These are phyloP conservation scores for Periglandula ipomoeae DNA, from an alignment of 2,329 filamentous ascomycete species.

Conservation along the genomic window DNA sequence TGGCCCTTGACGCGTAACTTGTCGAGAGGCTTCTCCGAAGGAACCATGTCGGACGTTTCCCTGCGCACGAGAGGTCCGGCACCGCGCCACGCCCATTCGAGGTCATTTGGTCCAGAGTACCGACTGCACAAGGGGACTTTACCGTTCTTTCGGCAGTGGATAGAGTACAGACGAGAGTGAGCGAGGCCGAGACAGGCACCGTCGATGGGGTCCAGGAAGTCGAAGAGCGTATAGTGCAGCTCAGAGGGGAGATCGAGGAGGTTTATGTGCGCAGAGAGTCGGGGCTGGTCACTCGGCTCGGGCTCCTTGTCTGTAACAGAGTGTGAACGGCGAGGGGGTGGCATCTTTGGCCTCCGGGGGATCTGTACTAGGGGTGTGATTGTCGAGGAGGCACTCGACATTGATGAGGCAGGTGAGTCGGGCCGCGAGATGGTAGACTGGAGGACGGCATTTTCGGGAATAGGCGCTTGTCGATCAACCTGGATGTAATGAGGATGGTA, in stretches of 20 bases:
- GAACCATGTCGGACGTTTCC: background rate
- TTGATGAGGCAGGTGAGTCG: slow-evolving; percentile 4
- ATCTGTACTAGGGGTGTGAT: slow-evolving; percentile 15
- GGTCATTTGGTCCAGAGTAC: slow-evolving; percentile 50
- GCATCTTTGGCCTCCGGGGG: slow-evolving; percentile 26
- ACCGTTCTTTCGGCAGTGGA: slow-evolving; percentile 48
- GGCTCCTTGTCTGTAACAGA: slow-evolving; percentile 54
- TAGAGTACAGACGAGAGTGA: slow-evolving; percentile 47
- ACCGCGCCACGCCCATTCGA: slow-evolving; percentile 55
- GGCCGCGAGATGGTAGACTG: slow-evolving; percentile 8
- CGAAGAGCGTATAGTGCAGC: slow-evolving; percentile 51
- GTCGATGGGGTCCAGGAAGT: slow-evolving; percentile 56
- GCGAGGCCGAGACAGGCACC: slow-evolving; percentile 53
- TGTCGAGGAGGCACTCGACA: slow-evolving; percentile 5
- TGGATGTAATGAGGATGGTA: slow-evolving; percentile 10
- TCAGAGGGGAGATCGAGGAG: slow-evolving; percentile 48
- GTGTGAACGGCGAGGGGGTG: slow-evolving; percentile 45
- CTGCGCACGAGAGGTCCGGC: slow-evolving; percentile 35
- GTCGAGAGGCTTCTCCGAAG: slow-evolving; percentile 25
- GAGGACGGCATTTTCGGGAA: slow-evolving; percentile 24
- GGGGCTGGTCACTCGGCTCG: slow-evolving; percentile 40
- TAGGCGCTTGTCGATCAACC: slow-evolving; percentile 20
- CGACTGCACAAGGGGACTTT: slow-evolving; percentile 46
- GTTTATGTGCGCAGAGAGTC: slow-evolving; percentile 34
- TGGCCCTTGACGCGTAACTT: slow-evolving; percentile 46